These are phyloP conservation scores for Naganishia vaughanmartiniae DNA, from an alignment of 768 basidiomycete species.

Conservation along the genomic window DNA sequence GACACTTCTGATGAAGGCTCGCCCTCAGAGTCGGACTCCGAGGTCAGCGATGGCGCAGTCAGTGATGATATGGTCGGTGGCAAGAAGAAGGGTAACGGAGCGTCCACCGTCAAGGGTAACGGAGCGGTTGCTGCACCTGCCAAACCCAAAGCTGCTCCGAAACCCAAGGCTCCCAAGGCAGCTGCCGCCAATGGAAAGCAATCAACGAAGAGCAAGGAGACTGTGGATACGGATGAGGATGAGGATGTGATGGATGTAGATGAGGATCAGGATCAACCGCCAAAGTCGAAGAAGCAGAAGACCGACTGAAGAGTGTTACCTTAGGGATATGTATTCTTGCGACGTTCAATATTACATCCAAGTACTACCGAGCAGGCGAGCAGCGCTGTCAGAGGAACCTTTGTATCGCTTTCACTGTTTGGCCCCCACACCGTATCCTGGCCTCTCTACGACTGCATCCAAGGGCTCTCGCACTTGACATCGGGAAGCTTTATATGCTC, in stretches of 20 bases:
- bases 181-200: constrained; percentile 8
- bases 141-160: constrained; percentile 7
- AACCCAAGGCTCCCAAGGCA: not conserved
- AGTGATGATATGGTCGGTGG: constrained; percentile 38
- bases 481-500: too few species aligned
- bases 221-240: constrained; percentile 36
- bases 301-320: not conserved
- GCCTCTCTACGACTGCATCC: too few species aligned
- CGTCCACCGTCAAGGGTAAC: constrained; percentile 1
- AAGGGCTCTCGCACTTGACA: too few species aligned
- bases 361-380: not conserved
- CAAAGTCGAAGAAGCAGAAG: constrained; percentile 47
- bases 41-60: constrained; percentile 61
- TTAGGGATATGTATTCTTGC: not conserved
- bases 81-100: constrained; percentile 15
- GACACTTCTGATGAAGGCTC: constrained; percentile 85
- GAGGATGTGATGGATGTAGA: constrained; percentile 42
- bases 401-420: too few species aligned
- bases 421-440: too few species aligned
- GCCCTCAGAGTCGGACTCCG: constrained; percentile 69
- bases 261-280: constrained; percentile 38
- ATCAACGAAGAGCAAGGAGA: constrained; percentile 38
- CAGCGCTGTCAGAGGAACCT: too few species aligned
- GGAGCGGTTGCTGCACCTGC: not conserved
- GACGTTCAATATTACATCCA: not conserved